Conservation (phyloP, 2,329 filamentous ascomycete genomes). For the Thielaviopsis cerberus region DNA sequence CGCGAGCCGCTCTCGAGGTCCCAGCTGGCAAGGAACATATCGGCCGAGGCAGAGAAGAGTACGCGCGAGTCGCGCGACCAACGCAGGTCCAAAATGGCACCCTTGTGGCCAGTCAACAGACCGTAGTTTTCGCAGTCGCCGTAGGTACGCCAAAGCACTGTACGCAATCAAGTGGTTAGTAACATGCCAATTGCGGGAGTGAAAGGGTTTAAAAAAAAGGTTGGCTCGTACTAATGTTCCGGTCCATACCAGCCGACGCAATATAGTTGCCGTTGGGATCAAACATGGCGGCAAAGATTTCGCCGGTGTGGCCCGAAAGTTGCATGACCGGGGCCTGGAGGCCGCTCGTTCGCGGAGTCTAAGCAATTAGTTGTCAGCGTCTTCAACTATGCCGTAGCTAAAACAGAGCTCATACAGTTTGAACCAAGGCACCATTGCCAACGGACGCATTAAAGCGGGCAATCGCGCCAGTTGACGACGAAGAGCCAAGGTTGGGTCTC, state of each 20-base stretch:
- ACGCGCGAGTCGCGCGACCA: constrained; percentile 92
- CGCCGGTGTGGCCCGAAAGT: constrained; percentile 61
- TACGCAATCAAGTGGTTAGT: neutral
- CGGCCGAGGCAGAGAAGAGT: constrained; percentile 80
- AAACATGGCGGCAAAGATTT: constrained; percentile 81
- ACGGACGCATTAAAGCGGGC: constrained; percentile 32
- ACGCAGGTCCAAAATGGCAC: constrained; percentile 77
- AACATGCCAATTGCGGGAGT: neutral
- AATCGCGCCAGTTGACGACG: constrained; percentile 28
- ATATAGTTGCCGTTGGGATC: constrained; percentile 75
- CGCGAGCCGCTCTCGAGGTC: constrained; percentile 80
- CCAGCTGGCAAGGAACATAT: constrained; percentile 87
- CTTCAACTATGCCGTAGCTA: neutral
- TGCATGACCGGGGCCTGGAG: constrained; percentile 90
- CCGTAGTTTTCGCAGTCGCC: constrained; percentile 92
- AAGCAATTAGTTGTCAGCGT: constrained; percentile 12
- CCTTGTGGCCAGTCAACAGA: constrained; percentile 70
- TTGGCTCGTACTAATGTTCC: constrained; percentile 55
- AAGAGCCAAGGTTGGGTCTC: constrained; percentile 49
- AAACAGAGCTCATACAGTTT: constrained; percentile 25
- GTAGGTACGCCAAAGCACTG: constrained; percentile 85
- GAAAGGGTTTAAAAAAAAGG: too few relatives aligned
- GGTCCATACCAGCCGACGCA: constrained; percentile 88
- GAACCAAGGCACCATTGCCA: constrained; percentile 27
- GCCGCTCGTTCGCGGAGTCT: constrained; percentile 64